phyloP scores from a whole-genome alignment of 768 basidiomycete species.

The Suillus discolor region DNA sequence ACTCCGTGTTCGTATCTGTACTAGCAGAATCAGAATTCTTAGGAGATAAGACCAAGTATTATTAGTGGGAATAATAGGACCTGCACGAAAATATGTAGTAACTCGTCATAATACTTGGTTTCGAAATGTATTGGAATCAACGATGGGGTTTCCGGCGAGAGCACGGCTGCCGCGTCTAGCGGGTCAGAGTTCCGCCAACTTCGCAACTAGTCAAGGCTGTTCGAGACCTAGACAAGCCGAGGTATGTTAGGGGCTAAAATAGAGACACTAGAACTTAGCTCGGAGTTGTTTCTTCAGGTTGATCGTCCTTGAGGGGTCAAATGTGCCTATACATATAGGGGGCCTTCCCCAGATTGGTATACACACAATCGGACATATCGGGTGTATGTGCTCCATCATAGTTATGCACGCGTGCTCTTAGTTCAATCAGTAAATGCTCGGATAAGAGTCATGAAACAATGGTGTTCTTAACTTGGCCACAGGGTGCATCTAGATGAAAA shows the following conservation, averaged over 20 bases:
- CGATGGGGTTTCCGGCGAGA: neutral
- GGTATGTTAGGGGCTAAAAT: neutral
- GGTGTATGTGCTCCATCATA: neutral
- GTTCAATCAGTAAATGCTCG: neutral
- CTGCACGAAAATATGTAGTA: neutral
- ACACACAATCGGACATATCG: neutral
- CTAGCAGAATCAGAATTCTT: neutral
- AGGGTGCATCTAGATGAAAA: neutral
- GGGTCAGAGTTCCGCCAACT: too few species aligned
- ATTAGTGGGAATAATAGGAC: neutral
- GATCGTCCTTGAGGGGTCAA: neutral
- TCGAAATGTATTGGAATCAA: neutral
- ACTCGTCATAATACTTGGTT: neutral
- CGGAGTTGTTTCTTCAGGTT: neutral
- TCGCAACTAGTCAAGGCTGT: neutral
- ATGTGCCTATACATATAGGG: neutral
- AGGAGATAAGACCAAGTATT: neutral
- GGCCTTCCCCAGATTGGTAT: neutral
- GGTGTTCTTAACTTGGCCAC: too few species aligned
- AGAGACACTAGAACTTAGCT: neutral
- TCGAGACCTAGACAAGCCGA: too few species aligned
- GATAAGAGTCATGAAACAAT: too few species aligned
- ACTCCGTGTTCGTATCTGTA: neutral
- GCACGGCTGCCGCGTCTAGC: neutral
- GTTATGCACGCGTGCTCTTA: neutral